phyloP scores from a whole-genome alignment of 495 filamentous ascomycete species.

The Xylaria cubensis region DNA sequence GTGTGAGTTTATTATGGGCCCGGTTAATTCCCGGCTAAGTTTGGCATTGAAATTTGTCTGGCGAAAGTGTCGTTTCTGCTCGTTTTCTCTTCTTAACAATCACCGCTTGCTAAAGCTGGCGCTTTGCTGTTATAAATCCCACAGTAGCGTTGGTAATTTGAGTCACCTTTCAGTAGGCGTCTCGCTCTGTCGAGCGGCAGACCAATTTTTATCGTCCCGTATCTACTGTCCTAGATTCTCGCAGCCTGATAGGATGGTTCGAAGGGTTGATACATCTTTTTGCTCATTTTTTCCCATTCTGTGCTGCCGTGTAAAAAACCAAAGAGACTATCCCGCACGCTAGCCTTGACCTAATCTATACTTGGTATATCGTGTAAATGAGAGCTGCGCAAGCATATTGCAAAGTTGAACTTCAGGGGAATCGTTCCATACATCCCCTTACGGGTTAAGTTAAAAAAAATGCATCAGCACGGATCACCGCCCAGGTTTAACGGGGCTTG shows the following conservation, averaged over 20 bases:
- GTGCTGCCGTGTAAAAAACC: not conserved
- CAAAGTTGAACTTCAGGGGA: not conserved
- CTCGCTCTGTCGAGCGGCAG: constrained; percentile 68
- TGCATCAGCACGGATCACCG: not conserved
- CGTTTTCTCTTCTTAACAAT: constrained; percentile 49
- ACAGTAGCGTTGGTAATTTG: constrained; percentile 50
- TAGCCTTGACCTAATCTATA: not conserved
- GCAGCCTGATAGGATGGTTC: constrained; percentile 80
- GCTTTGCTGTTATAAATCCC: constrained; percentile 38
- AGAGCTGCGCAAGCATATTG: not conserved
- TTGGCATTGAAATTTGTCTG: constrained; percentile 1
- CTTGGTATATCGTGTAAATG: not conserved
- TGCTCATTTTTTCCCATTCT: constrained; percentile 4
- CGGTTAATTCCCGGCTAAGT: constrained; percentile 14
- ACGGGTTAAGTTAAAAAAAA: not conserved
- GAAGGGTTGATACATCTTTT: constrained; percentile 60
- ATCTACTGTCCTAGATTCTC: constrained; percentile 92
- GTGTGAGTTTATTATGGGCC: not conserved
- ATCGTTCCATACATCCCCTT: not conserved
- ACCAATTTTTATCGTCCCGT: constrained; percentile 76
- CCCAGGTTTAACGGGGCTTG: not conserved
- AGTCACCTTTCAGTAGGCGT: constrained; percentile 75
- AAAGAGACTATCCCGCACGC: not conserved
- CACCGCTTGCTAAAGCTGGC: constrained; percentile 58
- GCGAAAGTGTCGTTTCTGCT: constrained; percentile 25